Conservation (phyloP, 2,329 filamentous ascomycete genomes). For the Grosmannia clavigera region DNA sequence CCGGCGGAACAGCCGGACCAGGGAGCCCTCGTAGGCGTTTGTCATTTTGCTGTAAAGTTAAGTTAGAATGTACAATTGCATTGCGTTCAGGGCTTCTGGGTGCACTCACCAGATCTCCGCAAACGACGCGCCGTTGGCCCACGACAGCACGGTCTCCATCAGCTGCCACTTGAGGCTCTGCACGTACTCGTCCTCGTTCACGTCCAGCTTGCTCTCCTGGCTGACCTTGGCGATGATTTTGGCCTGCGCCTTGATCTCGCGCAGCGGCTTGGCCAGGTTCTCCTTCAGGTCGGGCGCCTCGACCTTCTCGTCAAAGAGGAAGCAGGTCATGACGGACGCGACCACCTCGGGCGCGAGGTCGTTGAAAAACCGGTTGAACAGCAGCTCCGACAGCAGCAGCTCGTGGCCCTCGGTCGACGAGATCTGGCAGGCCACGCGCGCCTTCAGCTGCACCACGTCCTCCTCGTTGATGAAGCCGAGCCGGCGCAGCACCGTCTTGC, state of each 20-base stretch:
- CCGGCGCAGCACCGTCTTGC: constrained; percentile 87
- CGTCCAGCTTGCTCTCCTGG: constrained; percentile 79
- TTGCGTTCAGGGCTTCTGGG: not conserved
- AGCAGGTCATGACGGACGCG: constrained; percentile 78
- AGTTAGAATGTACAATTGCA: not conserved
- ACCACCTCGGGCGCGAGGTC: constrained; percentile 79
- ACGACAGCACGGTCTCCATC: constrained; percentile 91
- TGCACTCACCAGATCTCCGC: constrained; percentile 79
- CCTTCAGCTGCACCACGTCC: constrained; percentile 93
- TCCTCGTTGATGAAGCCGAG: constrained; percentile 91
- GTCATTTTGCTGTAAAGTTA: constrained; percentile 73
- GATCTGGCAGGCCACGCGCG: constrained; percentile 94
- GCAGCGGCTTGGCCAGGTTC: constrained; percentile 73
- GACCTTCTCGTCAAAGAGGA: constrained; percentile 95
- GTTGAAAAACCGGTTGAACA: constrained; percentile 98
- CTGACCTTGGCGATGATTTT: constrained; percentile 85
- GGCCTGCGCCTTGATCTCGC: constrained; percentile 79
- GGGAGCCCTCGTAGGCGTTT: constrained; percentile 89
- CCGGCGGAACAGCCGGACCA: constrained; percentile 91
- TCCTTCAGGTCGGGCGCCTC: constrained; percentile 68
- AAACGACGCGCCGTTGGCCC: constrained; percentile 84
- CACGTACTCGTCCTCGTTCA: constrained; percentile 94
- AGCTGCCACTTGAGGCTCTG: constrained; percentile 84
- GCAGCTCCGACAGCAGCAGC: constrained; percentile 77
- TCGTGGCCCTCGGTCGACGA: constrained; percentile 86